phyloP scores from a whole-genome alignment of 345 rosid genomes.

The Euphorbia lathyris region DNA sequence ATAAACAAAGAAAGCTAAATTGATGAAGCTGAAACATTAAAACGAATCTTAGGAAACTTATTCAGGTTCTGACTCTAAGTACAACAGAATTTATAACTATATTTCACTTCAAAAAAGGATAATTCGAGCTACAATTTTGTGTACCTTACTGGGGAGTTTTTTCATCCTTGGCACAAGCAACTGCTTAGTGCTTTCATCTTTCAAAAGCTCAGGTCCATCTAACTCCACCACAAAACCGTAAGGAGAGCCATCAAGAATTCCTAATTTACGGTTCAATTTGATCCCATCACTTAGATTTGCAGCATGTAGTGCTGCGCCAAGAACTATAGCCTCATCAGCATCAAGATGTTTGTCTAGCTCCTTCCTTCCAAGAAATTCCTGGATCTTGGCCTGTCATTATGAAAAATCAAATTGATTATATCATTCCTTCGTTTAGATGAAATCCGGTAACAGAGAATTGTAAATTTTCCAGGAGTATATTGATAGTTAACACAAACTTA shows the following conservation, averaged over 20 bases:
- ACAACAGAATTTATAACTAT: neutral
- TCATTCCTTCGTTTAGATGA: constrained; percentile 6
- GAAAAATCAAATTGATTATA: constrained; percentile 2
- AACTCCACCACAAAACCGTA: constrained; percentile 72
- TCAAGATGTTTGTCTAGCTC: constrained; percentile 95
- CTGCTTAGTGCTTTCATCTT: constrained; percentile 71
- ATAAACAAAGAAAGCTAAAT: constrained; percentile 20
- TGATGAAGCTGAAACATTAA: constrained; percentile 1
- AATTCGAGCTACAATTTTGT: neutral
- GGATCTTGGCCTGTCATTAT: constrained; percentile 70
- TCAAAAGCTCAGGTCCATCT: constrained; percentile 65
- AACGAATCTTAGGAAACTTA: neutral
- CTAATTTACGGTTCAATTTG: constrained; percentile 89
- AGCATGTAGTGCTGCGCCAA: constrained; percentile 88
- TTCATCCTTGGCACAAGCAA: constrained; percentile 88
- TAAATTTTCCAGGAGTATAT: neutral
- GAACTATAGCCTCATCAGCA: constrained; percentile 99
- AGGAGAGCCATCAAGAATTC: constrained; percentile 90
- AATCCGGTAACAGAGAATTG: constrained; percentile 1
- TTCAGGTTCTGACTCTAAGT: neutral
- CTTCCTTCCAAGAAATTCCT: constrained; percentile 86
- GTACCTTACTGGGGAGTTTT: constrained; percentile 96
- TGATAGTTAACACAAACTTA: neutral
- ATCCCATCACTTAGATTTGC: constrained; percentile 99
- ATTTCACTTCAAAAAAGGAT: constrained; percentile 3